Evolutionary conservation across 2,329 filamentous ascomycete species (phyloP).

Genomic region (Beauveria sp.): DNA sequence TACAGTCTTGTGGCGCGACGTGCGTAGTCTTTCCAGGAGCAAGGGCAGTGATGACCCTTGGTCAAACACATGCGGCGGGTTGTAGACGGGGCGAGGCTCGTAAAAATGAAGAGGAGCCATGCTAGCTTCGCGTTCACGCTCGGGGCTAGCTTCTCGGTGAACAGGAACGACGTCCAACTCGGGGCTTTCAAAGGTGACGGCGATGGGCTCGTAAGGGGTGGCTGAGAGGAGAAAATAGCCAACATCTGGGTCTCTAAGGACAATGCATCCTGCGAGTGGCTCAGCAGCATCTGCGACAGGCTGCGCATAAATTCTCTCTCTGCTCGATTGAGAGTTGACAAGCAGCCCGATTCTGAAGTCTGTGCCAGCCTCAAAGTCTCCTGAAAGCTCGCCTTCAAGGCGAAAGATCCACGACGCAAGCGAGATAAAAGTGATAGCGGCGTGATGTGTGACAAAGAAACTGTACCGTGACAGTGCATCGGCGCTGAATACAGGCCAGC

Average conservation of each 20-base stretch:
- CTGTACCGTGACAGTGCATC: slow-evolving; percentile 56
- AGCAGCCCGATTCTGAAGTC: slow-evolving; percentile 56
- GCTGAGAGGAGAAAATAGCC: slow-evolving; percentile 57
- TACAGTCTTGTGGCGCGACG: slow-evolving; percentile 51
- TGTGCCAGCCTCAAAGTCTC: slow-evolving; percentile 47
- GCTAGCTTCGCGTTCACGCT: slow-evolving; percentile 33
- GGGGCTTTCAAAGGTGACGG: slow-evolving; percentile 52
- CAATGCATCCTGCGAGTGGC: slow-evolving; percentile 46
- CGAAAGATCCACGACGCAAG: slow-evolving; percentile 57
- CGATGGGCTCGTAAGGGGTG: slow-evolving; percentile 49
- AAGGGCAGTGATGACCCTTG: slow-evolving; percentile 47
- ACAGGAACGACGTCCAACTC: slow-evolving; percentile 42
- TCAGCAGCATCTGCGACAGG: slow-evolving; percentile 36
- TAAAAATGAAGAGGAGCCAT: slow-evolving; percentile 44
- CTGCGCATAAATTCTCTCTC: slow-evolving; percentile 52
- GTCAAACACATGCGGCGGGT: slow-evolving; percentile 54
- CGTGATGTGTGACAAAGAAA: slow-evolving; percentile 55
- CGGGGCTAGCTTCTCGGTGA: slow-evolving; percentile 33
- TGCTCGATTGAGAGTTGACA: slow-evolving; percentile 49
- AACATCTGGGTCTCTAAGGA: slow-evolving; percentile 53
- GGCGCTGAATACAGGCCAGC: slow-evolving; percentile 56
- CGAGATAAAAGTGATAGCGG: slow-evolving; percentile 52
- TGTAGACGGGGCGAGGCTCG: slow-evolving; percentile 59
- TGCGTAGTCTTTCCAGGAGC: slow-evolving; percentile 49
- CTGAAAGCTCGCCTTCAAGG: slow-evolving; percentile 52